Evolutionary conservation across 2,329 filamentous ascomycete genomes (phyloP), one percentile per base, ranked within the genome.

Genomic region (Neopestalotiopsis sp.): DNA sequence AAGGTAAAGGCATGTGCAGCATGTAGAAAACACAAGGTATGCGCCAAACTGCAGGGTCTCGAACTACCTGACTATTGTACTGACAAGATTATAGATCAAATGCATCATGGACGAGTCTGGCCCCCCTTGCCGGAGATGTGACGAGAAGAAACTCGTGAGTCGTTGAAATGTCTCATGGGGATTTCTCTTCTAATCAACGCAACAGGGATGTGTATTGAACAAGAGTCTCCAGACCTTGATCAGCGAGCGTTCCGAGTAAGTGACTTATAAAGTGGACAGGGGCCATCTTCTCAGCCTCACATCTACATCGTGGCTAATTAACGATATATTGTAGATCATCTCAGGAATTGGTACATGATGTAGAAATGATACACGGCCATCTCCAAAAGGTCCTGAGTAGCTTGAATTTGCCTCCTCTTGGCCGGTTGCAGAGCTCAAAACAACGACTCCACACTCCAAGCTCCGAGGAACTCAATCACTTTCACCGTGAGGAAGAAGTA

Each of bases 151-250:
- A 52, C 69, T 83, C 42, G 67, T 65, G 57, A 34, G 45, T 63
- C n/a, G 14, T n/a, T 3, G 13, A 32, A 10, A 6, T 56, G 4
- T 17, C 5, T 17, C n/a, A 42, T 5, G 12, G 7, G 3, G 3
- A n/a, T 17, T 5, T 32, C n/a, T 14, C n/a, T 42, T 20, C 60
- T 64, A 32, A 68, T 20, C 20, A 7, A 30, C 30, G 3, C n/a
- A 4, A 5, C 28, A 68, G 34, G 76, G 77, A 0, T 83, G 81
- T 62, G 79, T 82, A 1, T 68, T 83, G 63, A 81, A 81, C 60
- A 82, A 82, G 74, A 82, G 80, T 60, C 73, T 83, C 2, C 81
- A 83, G 70, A 82, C 78, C 1, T 78, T 83, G 28, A 82, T 83
- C 42, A 80, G 81, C 70, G 81, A 83, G 70, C 79, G 80, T 68